A percentile compares a stretch with the other conserved stretches of the same genome.
phyloP scores from a whole-genome alignment of 2,329 filamentous ascomycete genomes.

The Botrytis deweyae region DNA sequence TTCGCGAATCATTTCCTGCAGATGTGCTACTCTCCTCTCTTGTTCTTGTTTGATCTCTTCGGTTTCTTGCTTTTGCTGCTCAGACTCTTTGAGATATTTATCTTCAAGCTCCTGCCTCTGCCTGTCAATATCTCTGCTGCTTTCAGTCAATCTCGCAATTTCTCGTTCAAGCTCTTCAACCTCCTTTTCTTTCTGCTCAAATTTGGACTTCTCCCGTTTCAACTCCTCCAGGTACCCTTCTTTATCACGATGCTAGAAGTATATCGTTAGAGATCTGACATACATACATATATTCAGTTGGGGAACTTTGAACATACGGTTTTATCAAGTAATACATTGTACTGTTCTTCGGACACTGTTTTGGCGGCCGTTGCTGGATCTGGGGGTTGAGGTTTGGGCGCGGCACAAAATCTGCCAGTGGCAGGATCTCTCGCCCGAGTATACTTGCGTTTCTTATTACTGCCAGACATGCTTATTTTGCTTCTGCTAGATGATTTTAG shows the following conservation, averaged over 20 bases:
- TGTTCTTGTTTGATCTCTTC: not conserved
- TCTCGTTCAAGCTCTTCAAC: not conserved
- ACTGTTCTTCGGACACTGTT: not conserved
- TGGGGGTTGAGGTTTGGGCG: not conserved
- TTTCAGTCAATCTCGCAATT: not conserved
- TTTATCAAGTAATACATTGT: not conserved
- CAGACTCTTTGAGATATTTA: not conserved
- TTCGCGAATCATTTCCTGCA: not conserved
- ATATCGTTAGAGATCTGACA: not conserved
- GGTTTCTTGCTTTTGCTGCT: not conserved
- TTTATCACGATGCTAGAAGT: not conserved
- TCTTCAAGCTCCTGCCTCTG: not conserved
- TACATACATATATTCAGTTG: not conserved
- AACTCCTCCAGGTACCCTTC: not conserved
- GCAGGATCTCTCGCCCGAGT: not conserved
- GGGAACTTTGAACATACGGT: not conserved
- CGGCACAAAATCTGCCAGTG: not conserved
- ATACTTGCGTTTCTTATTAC: not conserved
- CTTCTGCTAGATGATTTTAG: not conserved
- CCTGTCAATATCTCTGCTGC: not conserved
- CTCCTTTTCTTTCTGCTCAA: not conserved
- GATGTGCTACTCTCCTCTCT: not conserved
- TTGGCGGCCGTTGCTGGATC: not conserved
- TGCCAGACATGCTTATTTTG: not conserved
- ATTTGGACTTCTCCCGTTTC: not conserved